phyloP scores from a whole-genome alignment of 306 rosid genomes.

The Amphicarpaea edgeworthii region DNA sequence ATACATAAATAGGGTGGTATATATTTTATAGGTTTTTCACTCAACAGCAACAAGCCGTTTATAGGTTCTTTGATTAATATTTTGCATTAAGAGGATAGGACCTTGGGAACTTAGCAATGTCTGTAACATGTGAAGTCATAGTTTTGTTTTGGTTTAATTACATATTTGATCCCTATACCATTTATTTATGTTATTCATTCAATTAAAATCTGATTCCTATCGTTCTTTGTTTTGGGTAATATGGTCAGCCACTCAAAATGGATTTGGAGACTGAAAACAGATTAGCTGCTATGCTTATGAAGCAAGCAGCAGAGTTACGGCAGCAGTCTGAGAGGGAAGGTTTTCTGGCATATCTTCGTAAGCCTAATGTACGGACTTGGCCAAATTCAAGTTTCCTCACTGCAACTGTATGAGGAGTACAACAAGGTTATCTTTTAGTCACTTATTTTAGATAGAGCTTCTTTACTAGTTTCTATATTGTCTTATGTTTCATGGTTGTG shows the following conservation, averaged over 20 bases:
- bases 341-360: slow-evolving; percentile 71
- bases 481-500: neutral
- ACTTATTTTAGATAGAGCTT: neutral
- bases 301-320: slow-evolving; percentile 88
- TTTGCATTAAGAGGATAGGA: too few relatives aligned
- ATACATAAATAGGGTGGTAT: too few relatives aligned
- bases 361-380: slow-evolving; percentile 66
- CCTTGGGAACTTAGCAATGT: neutral
- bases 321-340: slow-evolving; percentile 89
- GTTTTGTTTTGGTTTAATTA: neutral
- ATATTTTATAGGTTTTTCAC: too few relatives aligned
- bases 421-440: slow-evolving; percentile 69
- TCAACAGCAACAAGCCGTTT: too few relatives aligned
- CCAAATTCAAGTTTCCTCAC: slow-evolving; percentile 92
- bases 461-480: neutral
- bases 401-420: slow-evolving; percentile 95
- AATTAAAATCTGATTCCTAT: neutral
- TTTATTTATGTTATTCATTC: slow-evolving; percentile 20
- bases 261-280: slow-evolving; percentile 89
- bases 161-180: neutral
- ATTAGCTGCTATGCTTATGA: slow-evolving; percentile 87
- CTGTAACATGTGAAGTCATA: slow-evolving; percentile 7
- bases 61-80: too few relatives aligned
- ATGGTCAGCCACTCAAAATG: slow-evolving; percentile 53
- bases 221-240: slow-evolving; percentile 26